phyloP scores from a whole-genome alignment of 306 rosid genomes.

The Betula pendula region DNA sequence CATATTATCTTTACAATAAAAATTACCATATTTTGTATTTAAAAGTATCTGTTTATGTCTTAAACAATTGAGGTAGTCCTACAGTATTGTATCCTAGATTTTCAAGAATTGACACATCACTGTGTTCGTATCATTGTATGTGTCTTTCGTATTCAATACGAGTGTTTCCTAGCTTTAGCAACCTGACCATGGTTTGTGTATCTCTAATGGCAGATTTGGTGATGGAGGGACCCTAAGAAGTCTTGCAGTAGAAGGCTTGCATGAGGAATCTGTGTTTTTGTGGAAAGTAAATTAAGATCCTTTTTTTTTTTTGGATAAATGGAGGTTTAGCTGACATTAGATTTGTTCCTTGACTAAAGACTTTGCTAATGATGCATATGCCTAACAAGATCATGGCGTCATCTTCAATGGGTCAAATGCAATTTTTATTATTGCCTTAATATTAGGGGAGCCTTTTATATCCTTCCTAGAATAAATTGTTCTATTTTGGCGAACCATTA shows the following conservation, averaged over 20 bases:
- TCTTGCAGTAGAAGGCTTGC: neutral
- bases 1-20: no score
- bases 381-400: neutral
- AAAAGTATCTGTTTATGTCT: no score
- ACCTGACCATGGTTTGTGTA: neutral
- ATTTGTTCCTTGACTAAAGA: neutral
- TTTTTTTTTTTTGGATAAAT: neutral
- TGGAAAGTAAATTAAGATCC: neutral
- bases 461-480: neutral
- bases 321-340: neutral
- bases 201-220: neutral
- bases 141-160: neutral
- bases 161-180: neutral
- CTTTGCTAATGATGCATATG: neutral
- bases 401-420: neutral
- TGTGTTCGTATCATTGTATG: neutral
- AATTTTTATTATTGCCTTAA: neutral
- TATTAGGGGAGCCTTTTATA: neutral
- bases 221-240: neutral
- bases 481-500: neutral
- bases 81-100: neutral
- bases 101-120: neutral
- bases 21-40: no score
- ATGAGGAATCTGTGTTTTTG: neutral
- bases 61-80: neutral